These are phyloP conservation scores for Scorias spongiosa DNA, from an alignment of 2,329 filamentous ascomycete genomes.

Conservation along the genomic window DNA sequence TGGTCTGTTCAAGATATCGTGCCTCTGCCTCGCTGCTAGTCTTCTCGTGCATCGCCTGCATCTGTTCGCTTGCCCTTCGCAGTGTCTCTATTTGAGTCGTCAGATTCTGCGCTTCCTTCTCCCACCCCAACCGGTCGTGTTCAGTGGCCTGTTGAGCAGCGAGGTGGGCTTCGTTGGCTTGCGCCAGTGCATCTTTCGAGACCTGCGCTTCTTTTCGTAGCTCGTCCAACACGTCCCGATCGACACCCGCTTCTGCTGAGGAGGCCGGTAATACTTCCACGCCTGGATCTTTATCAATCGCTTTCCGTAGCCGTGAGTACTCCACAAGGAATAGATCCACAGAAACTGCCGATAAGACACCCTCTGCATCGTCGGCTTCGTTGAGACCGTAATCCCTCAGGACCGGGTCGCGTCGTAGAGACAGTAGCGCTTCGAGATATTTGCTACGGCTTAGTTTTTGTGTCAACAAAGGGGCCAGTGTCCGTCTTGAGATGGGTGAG, in stretches of 20 bases:
- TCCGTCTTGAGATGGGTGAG: conserved; percentile 71
- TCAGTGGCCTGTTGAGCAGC: conserved; percentile 43
- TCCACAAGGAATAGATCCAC: conserved; percentile 95
- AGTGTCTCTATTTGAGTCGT: conserved; percentile 36
- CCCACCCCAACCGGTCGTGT: conserved; percentile 28
- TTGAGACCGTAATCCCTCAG: conserved; percentile 78
- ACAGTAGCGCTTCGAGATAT: conserved; percentile 69
- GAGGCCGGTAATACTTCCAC: conserved; percentile 69
- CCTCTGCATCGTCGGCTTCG: conserved; percentile 7
- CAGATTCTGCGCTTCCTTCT: conserved; percentile 32
- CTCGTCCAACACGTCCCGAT: conserved; percentile 81
- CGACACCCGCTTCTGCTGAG: conserved; percentile 80
- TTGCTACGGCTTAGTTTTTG: conserved; percentile 69
- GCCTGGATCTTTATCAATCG: conserved; percentile 81
- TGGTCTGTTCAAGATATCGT: conserved; percentile 25
- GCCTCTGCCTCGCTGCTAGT: conserved; percentile 30
- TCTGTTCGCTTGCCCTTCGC: conserved; percentile 52
- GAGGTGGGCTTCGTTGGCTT: conserved; percentile 40
- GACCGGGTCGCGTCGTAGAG: conserved; percentile 60
- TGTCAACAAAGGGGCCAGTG: conserved; percentile 62
- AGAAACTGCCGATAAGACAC: conserved; percentile 60
- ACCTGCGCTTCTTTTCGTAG: conserved; percentile 64
- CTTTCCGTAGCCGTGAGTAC: conserved; percentile 68
- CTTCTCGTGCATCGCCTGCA: conserved; percentile 55
- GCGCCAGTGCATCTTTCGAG: conserved; percentile 46